Evolutionary conservation across 1,284 basidiomycete species (phyloP).

Genomic region (Earliella scabrosa): DNA sequence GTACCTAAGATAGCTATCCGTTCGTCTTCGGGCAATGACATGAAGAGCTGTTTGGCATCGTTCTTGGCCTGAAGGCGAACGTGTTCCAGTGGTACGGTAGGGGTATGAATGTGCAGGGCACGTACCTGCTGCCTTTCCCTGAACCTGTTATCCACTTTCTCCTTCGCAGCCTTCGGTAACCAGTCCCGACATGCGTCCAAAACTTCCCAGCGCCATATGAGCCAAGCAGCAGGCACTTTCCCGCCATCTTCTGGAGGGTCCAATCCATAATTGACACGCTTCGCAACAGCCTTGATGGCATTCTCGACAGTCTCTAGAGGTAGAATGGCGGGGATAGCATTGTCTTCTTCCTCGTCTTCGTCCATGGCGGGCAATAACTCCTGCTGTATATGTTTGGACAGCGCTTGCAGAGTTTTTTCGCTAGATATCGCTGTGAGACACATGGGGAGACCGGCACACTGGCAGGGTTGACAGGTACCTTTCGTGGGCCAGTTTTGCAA

Average conservation of each 20-base stretch:
- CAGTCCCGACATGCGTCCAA: constrained; percentile 59
- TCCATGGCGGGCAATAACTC: constrained; percentile 61
- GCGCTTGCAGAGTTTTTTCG: constrained; percentile 64
- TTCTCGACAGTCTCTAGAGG: constrained; percentile 59
- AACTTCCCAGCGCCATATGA: constrained; percentile 91
- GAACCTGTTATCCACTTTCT: constrained; percentile 66
- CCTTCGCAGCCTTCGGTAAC: constrained; percentile 71
- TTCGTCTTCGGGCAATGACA: constrained; percentile 59
- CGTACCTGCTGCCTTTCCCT: constrained; percentile 71
- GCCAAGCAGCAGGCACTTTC: constrained; percentile 62
- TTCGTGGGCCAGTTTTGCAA: constrained; percentile 82
- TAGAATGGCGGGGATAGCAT: constrained; percentile 38
- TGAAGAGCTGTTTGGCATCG: constrained; percentile 57
- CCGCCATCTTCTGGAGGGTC: constrained; percentile 48
- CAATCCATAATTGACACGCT: constrained; percentile 77
- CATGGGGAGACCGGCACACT: background rate
- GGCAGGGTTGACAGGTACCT: constrained; percentile 51
- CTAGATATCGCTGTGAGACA: constrained; percentile 40
- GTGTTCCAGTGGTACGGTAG: constrained; percentile 3
- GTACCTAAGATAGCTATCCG: constrained; percentile 56
- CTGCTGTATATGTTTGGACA: constrained; percentile 69
- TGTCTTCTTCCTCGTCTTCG: constrained; percentile 51
- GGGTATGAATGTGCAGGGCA: background rate
- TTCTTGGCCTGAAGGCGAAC: constrained; percentile 57
- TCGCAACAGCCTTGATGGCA: constrained; percentile 62